These are phyloP conservation scores for Xylaria intraflava DNA, from an alignment of 495 filamentous ascomycete species.

Conservation along the genomic window DNA sequence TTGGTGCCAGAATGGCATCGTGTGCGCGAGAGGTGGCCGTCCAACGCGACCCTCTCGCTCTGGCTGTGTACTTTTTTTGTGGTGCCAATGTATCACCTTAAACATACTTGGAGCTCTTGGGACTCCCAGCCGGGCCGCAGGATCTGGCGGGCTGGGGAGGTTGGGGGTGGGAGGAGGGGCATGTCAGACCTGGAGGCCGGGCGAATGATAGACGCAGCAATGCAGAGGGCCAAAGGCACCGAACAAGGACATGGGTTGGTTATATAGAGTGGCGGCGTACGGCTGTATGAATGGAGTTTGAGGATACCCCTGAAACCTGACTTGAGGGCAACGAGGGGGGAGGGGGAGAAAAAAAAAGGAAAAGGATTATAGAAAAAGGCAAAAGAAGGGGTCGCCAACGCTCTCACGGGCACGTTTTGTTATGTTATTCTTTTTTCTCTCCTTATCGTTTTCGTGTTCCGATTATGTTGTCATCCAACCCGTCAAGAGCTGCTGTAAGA, in stretches of 20 bases:
- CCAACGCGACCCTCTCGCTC: neutral
- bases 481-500: neutral
- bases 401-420: conserved; percentile 3
- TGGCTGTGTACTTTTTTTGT: neutral
- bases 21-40: conserved; percentile 5
- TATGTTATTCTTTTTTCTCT: neutral
- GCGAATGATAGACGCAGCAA: conserved; percentile 15
- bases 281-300: conserved; percentile 28
- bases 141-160: conserved; percentile 2
- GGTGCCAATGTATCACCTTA: conserved; percentile 10
- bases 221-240: conserved; percentile 11
- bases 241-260: conserved; percentile 18
- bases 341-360: too few relatives aligned
- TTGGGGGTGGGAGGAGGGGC: neutral
- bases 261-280: conserved; percentile 19
- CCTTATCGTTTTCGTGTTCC: neutral
- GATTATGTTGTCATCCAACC: neutral
- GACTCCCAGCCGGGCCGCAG: conserved; percentile 6
- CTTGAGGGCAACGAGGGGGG: conserved; percentile 14
- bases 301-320: conserved; percentile 24
- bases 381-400: conserved; percentile 13
- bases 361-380: conserved; percentile 4
- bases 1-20: conserved; percentile 7
- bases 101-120: conserved; percentile 8
- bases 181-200: conserved; percentile 13